A percentile compares a stretch with the other conserved stretches of the same genome.
phyloP scores from a whole-genome alignment of 495 filamentous ascomycete genomes.

The Penicillium diatomitis region DNA sequence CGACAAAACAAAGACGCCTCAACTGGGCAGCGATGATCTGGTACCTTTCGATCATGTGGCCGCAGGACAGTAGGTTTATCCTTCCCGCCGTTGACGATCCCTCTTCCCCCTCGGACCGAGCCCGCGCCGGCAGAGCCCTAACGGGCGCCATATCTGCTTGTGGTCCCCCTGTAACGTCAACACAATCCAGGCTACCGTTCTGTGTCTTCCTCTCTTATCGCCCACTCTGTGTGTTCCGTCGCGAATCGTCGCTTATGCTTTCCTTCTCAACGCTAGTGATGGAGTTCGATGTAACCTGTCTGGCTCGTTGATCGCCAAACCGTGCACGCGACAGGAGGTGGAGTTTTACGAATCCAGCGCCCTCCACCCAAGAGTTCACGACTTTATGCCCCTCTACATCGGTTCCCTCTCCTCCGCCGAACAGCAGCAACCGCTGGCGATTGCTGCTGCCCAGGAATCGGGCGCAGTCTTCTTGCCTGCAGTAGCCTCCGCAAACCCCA shows the following conservation, averaged over 20 bases:
- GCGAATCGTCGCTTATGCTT: slow-evolving; percentile 4
- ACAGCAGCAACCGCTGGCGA: slow-evolving; percentile 39
- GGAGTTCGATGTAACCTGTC: slow-evolving; percentile 81
- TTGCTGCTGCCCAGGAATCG: slow-evolving; percentile 33
- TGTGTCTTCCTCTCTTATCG: too few relatives aligned
- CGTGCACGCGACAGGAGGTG: slow-evolving; percentile 79
- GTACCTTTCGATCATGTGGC: slow-evolving; percentile 72
- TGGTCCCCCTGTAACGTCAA: not conserved
- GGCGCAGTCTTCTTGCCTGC: slow-evolving; percentile 32
- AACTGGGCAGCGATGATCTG: slow-evolving; percentile 44
- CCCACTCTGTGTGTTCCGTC: too few relatives aligned
- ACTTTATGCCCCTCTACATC: slow-evolving; percentile 76
- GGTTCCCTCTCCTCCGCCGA: slow-evolving; percentile 58
- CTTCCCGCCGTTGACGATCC: not conserved
- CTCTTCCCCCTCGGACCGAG: not conserved
- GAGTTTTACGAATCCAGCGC: slow-evolving; percentile 81
- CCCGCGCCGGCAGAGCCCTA: slow-evolving; percentile 5
- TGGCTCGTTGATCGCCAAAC: slow-evolving; percentile 87
- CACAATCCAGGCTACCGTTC: too few relatives aligned
- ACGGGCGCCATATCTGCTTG: not conserved
- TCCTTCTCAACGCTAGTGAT: slow-evolving; percentile 47
- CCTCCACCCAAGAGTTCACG: slow-evolving; percentile 59
- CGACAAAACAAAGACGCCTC: slow-evolving; percentile 27
- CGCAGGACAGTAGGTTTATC: slow-evolving; percentile 79
- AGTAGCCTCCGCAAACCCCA: not conserved